Evolutionary conservation across 495 filamentous ascomycete species (phyloP).

Genomic region (Lasiosphaeria hispida): DNA sequence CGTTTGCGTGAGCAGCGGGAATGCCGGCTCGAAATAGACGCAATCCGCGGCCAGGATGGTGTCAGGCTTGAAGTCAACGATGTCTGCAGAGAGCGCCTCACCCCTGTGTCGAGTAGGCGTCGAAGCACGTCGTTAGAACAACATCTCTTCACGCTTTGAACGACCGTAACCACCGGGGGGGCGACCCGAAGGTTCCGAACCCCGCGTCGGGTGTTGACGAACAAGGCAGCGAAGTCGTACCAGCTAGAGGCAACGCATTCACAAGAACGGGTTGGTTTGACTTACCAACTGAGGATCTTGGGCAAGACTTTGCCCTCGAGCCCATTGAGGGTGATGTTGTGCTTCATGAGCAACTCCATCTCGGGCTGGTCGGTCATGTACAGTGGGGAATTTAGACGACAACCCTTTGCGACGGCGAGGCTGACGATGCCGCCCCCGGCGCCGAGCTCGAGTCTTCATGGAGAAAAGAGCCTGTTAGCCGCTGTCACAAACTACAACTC

Average conservation of each 20-base stretch:
- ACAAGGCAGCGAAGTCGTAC: not conserved
- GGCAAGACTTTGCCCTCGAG: conserved; percentile 60
- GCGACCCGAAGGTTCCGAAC: not conserved
- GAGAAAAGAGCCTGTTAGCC: conserved; percentile 12
- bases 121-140: conserved; percentile 21
- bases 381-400: conserved; percentile 50
- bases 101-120: conserved; percentile 41
- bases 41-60: conserved; percentile 92
- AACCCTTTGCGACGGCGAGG: conserved; percentile 62
- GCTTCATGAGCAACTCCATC: conserved; percentile 78
- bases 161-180: not conserved
- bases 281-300: conserved; percentile 72
- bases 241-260: not conserved
- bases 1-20: conserved; percentile 81
- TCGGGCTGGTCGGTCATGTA: conserved; percentile 82
- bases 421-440: conserved; percentile 89
- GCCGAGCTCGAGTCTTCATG: conserved; percentile 79
- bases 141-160: conserved; percentile 5
- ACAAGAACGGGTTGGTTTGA: conserved; percentile 8
- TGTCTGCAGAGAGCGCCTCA: conserved; percentile 49
- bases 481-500: not conserved
- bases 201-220: conserved; percentile 6
- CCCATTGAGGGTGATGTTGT: conserved; percentile 77
- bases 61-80: conserved; percentile 56
- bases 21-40: conserved; percentile 95